Conservation (phyloP, 805 yeast species). For the Millerozyma miso region DNA sequence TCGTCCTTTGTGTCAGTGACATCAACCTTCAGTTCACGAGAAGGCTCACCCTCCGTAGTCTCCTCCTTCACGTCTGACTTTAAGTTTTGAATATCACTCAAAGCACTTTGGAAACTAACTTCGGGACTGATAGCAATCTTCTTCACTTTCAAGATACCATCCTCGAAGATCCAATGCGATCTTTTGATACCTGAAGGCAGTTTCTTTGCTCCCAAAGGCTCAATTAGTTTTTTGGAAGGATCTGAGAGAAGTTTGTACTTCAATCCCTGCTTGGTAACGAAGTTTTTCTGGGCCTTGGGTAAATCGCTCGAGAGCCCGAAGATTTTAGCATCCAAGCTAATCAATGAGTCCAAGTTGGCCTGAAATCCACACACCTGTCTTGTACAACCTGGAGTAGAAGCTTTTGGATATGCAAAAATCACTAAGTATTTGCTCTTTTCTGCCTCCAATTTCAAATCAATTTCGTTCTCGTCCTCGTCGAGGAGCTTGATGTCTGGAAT, state of each 20-base stretch:
- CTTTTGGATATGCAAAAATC: slow-evolving; percentile 76
- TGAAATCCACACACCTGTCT: slow-evolving; percentile 90
- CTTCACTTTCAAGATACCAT: slow-evolving; percentile 61
- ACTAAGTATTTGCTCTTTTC: slow-evolving; percentile 30
- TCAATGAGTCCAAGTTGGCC: slow-evolving; percentile 52
- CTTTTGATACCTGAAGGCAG: slow-evolving; percentile 71
- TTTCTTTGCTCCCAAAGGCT: slow-evolving; percentile 79
- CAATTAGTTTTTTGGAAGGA: slow-evolving; percentile 65
- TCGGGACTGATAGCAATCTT: slow-evolving; percentile 51
- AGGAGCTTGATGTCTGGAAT: slow-evolving; percentile 61
- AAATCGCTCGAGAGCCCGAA: slow-evolving; percentile 82
- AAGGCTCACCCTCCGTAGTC: slow-evolving; percentile 4
- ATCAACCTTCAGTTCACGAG: slow-evolving; percentile 1
- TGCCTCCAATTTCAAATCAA: slow-evolving; percentile 28
- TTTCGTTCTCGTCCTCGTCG: slow-evolving; percentile 67
- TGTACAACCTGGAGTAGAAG: slow-evolving; percentile 95
- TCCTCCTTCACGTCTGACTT: slow-evolving; percentile 5
- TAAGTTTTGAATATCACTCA: slow-evolving; percentile 48
- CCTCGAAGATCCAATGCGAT: slow-evolving; percentile 87
- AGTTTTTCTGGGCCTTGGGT: slow-evolving; percentile 72
- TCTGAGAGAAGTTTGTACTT: slow-evolving; percentile 76
- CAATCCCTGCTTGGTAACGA: slow-evolving; percentile 67
- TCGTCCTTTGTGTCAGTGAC: slow-evolving; percentile 4
- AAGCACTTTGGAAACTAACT: slow-evolving; percentile 55
- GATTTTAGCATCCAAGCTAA: slow-evolving; percentile 50